phyloP scores from a whole-genome alignment of 495 filamentous ascomycete species.

The Daldinia bambusicola region DNA sequence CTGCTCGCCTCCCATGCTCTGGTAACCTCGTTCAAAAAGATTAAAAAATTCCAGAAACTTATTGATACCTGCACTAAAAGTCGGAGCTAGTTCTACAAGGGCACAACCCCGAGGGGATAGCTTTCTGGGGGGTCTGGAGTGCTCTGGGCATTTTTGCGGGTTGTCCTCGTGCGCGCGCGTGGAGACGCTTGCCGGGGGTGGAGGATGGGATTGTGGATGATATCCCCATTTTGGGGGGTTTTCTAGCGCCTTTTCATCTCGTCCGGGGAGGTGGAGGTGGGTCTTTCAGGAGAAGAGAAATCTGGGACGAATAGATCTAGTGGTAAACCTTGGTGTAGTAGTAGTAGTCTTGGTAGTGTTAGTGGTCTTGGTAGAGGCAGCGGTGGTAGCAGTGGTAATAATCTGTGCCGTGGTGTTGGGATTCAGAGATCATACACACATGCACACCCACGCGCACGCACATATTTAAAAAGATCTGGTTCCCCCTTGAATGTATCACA shows the following conservation, averaged over 20 bases:
- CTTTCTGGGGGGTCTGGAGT: conserved; percentile 30
- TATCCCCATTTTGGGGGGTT: background rate
- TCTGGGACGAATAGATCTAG: conserved; percentile 4
- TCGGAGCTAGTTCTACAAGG: conserved; percentile 12
- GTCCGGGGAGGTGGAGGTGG: conserved; percentile 39
- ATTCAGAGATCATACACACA: background rate
- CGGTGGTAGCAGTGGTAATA: background rate
- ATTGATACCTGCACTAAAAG: conserved; percentile 9
- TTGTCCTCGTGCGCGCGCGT: conserved; percentile 34
- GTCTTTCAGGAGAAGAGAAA: conserved; percentile 2
- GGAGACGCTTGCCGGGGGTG: conserved; percentile 31
- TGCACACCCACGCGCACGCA: background rate
- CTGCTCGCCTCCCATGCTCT: conserved; percentile 4
- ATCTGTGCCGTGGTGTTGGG: conserved; percentile 19
- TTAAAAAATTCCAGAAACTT: conserved; percentile 22
- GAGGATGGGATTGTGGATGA: conserved; percentile 12
- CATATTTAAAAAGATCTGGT: conserved; percentile 22
- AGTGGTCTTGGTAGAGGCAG: no score
- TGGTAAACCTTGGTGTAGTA: no score
- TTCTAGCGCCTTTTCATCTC: background rate
- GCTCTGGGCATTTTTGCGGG: conserved; percentile 41
- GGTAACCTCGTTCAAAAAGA: conserved; percentile 11
- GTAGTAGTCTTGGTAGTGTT: background rate
- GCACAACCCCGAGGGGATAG: conserved; percentile 37
- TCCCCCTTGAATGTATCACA: conserved; percentile 14